Evolutionary conservation across 306 rosid species (phyloP).

Genomic region (Dalbergia cochinchinensis): DNA sequence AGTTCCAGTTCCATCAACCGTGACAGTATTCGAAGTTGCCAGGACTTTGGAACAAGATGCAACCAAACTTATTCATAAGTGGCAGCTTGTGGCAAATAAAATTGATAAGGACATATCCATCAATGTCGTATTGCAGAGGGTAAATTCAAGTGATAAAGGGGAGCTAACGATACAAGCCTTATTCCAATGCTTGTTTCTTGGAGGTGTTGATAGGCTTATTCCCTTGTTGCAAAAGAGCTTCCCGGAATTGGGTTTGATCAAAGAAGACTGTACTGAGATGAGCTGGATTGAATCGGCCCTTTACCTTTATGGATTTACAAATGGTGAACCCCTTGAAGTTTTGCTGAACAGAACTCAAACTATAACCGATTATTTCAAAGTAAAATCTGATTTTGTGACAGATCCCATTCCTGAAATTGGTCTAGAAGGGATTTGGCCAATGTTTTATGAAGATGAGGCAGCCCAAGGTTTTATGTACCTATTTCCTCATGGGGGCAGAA

Average conservation of each 20-base stretch:
- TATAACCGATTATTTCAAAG: constrained; percentile 11
- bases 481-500: constrained; percentile 50
- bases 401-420: constrained; percentile 39
- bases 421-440: constrained; percentile 52
- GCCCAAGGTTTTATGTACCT: constrained; percentile 30
- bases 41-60: constrained; percentile 52
- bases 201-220: constrained; percentile 45
- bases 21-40: constrained; percentile 57
- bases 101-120: constrained; percentile 37
- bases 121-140: constrained; percentile 13
- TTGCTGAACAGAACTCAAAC: constrained; percentile 40
- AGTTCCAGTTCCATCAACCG: constrained; percentile 66
- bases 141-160: neutral
- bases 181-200: constrained; percentile 50
- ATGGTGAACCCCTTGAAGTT: constrained; percentile 37
- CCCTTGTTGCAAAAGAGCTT: constrained; percentile 52
- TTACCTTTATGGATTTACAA: constrained; percentile 18
- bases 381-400: constrained; percentile 53
- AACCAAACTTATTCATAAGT: constrained; percentile 57
- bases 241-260: constrained; percentile 56
- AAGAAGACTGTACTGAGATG: constrained; percentile 45
- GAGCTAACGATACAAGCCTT: constrained; percentile 6
- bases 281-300: constrained; percentile 37
- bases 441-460: constrained; percentile 43
- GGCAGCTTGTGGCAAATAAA: constrained; percentile 62